Base-by-base conservation (phyloP, 176 grass and related monocot species). In the Zoysia japonica region DNA sequence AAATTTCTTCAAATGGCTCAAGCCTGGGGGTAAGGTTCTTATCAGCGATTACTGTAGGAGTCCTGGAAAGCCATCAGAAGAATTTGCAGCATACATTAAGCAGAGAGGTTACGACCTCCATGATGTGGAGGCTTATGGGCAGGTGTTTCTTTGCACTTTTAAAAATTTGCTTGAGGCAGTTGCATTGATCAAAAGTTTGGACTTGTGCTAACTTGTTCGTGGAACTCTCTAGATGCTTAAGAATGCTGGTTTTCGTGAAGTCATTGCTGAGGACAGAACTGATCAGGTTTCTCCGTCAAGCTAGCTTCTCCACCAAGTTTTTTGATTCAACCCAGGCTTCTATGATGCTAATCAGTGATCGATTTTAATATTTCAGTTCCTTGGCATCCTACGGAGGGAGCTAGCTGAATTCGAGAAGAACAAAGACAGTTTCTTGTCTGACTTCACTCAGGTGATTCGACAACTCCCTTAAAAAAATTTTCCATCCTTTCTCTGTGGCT, bases 81-180 rank as follows among this genome's bases (percentile, higher is more conserved):
- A 89, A 68, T 95, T 99, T 79, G 86, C 86, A 17, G 82, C 39
- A 4, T 99, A 99, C 71, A 99, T 99, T 76, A 91, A 89, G 59
- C 90, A 95, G 81, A 95, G 92, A 75, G 92, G 92, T 83, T 99
- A 99, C 40, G 90, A 99, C 77, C 92, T 99, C 15, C 92, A 99
- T 79, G 86, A 89, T 73, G 84, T 99, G 55, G 80, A 93, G 39
- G 63, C 90, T 50, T 99, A 99, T 77, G 88, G 92, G 85, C 82
- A 99, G 92, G 96, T 95, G 55, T n/a, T 74, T 38, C 62, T 78
- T 61, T 70, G 6, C 55, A 70, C 4, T 59, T 59, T 80, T 12
- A 70, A 42, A 61, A 53, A 49, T 46, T 74, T 47, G 15, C n/a
- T 57, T 44, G 2, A 16, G 44, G 8, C 28, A 53, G 15, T 74